Base-by-base conservation (phyloP, 2,329 filamentous ascomycete genomes). In the Xylaria sp. region DNA sequence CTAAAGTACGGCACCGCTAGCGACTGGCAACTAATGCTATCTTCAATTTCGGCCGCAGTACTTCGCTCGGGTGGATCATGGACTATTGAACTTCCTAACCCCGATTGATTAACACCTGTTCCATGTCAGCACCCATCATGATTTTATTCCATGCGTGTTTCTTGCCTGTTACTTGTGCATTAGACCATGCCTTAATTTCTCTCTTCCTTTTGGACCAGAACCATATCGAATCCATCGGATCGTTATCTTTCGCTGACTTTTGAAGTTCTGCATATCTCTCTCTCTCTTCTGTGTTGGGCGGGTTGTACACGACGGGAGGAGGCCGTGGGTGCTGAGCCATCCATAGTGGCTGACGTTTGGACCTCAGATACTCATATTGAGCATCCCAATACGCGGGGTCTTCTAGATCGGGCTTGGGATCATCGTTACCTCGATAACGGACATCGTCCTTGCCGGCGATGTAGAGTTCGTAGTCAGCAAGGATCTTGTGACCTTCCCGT, bases 391-490 rank as follows among this genome's bases (percentile, higher is more conserved):
- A 67, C 5, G 41, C 15, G 1, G 15, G 20, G 34, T 67, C 61
- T n/a, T 63, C 10, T 2, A 63, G 34, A 39, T 60, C 36, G 4
- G 60, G 53, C 18, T 4, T 3, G 30, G 56, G 53, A 12, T 34
- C 32, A 4, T 15, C 6, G 28, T n/a, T 41, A 10, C 61, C 46
- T 6, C 65, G 55, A 50, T 60, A 63, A 4, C 55, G 39, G 13
- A 67, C 23, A 20, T 63, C 65, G 4, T 34, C 0, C 25, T 43
- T 3, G 23, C 30, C 32, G 6, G 34, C 28, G 15, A 62, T 13
- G 28, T 59, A 55, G 5, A 67, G 55, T 46, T 67, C 65, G n/a
- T 60, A 45, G 9, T 43, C 39, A 15, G 15, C 46, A 18, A 63
- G n/a, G 13, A 57, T 15, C 12, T 48, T 8, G 1, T 12, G 41